phyloP scores from a whole-genome alignment of 1,139 yeast genomes.

The Nakaseomyces delphensis region DNA sequence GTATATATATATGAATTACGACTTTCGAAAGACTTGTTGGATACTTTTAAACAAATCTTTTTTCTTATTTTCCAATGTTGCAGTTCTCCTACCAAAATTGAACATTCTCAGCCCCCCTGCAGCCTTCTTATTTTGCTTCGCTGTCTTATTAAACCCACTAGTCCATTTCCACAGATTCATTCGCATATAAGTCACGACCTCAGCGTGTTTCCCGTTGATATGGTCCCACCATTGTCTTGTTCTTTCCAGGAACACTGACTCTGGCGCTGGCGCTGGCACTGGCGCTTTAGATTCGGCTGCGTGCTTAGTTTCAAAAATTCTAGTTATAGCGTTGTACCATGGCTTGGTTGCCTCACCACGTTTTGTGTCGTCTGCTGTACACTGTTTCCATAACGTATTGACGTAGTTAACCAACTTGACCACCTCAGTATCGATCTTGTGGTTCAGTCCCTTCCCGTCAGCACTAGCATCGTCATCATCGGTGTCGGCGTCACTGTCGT shows the following conservation, averaged over 20 bases:
- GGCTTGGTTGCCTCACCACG: not conserved
- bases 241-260: no score
- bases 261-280: not conserved
- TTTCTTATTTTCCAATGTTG: not conserved
- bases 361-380: constrained; percentile 2
- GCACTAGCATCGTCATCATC: not conserved
- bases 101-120: not conserved
- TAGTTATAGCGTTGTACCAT: not conserved
- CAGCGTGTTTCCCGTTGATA: not conserved
- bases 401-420: not conserved
- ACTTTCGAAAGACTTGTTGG: not conserved
- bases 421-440: not conserved
- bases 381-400: not conserved
- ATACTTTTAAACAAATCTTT: not conserved
- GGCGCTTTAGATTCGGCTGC: not conserved
- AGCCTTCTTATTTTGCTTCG: not conserved
- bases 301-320: not conserved
- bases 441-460: not conserved
- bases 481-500: not conserved
- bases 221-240: not conserved
- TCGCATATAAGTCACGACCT: not conserved
- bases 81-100: not conserved
- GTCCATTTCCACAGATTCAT: not conserved
- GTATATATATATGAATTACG: not conserved
- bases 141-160: not conserved